phyloP scores from a whole-genome alignment of 2,329 filamentous ascomycete genomes.

The Xylariaceae sp. region DNA sequence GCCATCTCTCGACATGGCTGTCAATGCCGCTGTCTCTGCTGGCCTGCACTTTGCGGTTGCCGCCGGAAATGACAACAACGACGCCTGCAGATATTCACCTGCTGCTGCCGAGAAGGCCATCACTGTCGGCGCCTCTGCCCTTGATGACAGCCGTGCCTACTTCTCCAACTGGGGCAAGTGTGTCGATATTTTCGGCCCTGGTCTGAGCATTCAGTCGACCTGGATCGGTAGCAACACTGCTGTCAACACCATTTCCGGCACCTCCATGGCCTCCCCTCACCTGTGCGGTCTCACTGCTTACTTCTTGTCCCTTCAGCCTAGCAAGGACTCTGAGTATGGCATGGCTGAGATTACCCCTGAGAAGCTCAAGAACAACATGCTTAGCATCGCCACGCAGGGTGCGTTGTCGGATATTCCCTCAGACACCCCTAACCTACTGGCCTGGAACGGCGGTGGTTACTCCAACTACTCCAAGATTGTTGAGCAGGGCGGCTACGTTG shows the following conservation, averaged over 20 bases:
- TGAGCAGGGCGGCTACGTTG: constrained; percentile 65
- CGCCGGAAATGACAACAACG: constrained; percentile 96
- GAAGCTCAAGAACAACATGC: constrained; percentile 86
- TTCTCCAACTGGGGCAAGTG: constrained; percentile 99
- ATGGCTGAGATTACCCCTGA: constrained; percentile 85
- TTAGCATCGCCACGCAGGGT: constrained; percentile 74
- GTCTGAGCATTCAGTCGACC: constrained; percentile 93
- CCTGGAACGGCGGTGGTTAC: constrained; percentile 96
- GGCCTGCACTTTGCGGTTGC: constrained; percentile 97
- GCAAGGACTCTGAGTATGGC: constrained; percentile 83
- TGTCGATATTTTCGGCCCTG: constrained; percentile 98
- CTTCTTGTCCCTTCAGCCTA: constrained; percentile 92
- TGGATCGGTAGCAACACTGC: constrained; percentile 97
- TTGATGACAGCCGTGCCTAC: constrained; percentile 94
- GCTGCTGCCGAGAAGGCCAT: constrained; percentile 87
- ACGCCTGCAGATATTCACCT: constrained; percentile 98
- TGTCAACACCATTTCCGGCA: constrained; percentile 98
- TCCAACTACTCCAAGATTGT: constrained; percentile 86
- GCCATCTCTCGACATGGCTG: constrained; percentile 79
- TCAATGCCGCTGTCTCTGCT: constrained; percentile 86
- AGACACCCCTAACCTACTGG: constrained; percentile 88
- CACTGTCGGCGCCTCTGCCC: constrained; percentile 90
- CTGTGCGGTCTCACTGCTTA: constrained; percentile 95
- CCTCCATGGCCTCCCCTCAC: constrained; percentile 98
- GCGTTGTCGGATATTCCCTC: constrained; percentile 75